These are phyloP conservation scores for Malassezia obtusa DNA, from an alignment of 1,284 basidiomycete species.

Conservation along the genomic window DNA sequence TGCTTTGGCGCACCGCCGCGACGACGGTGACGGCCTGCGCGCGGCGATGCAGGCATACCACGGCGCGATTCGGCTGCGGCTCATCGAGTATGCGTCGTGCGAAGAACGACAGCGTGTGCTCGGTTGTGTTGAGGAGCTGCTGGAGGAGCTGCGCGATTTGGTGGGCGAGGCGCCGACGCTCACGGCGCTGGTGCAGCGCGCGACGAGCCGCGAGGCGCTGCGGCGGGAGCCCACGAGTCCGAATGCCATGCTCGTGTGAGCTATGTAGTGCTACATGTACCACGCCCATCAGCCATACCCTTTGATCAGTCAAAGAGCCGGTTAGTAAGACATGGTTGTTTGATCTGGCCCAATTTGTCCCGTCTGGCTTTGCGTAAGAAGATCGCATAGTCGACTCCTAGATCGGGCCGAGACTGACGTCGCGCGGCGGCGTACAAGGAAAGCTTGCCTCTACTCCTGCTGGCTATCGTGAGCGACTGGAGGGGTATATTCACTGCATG, in stretches of 20 bases:
- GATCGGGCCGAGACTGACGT: slow-evolving; percentile 4
- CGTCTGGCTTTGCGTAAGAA: slow-evolving; percentile 10
- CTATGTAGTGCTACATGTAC: slow-evolving; percentile 7
- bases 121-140: neutral
- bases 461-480: neutral
- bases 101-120: no score
- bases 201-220: no score
- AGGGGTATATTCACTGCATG: slow-evolving; percentile 1
- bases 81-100: no score
- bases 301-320: slow-evolving; percentile 8
- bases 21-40: neutral
- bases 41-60: slow-evolving; percentile 3
- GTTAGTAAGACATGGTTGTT: slow-evolving; percentile 17
- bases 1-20: neutral
- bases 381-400: slow-evolving; percentile 14
- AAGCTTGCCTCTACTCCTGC: neutral
- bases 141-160: neutral
- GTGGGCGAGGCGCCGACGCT: neutral
- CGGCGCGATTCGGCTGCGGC: neutral
- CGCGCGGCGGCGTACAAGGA: neutral
- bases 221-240: neutral
- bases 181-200: neutral
- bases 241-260: neutral
- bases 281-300: slow-evolving; percentile 17
- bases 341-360: slow-evolving; percentile 17